phyloP scores from a whole-genome alignment of 352 stramenopile genomes.

The Globisporangium abappressorium region DNA sequence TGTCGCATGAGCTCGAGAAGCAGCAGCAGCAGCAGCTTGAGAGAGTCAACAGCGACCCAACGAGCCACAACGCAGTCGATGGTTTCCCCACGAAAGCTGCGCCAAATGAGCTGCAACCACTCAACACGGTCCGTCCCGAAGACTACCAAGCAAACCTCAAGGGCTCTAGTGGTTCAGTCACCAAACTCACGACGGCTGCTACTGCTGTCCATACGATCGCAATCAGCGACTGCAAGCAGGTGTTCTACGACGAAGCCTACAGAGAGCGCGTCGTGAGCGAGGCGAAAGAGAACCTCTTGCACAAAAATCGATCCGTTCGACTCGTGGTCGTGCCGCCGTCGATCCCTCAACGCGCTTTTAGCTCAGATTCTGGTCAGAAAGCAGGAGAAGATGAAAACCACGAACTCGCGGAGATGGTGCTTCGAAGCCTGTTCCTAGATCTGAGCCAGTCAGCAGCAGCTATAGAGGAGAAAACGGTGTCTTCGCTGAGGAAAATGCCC shows the following conservation, averaged over 20 bases:
- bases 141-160: no score
- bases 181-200: not conserved
- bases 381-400: not conserved
- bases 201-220: constrained; percentile 26
- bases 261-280: constrained; percentile 40
- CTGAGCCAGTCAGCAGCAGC: constrained; percentile 28
- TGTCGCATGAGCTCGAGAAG: constrained; percentile 18
- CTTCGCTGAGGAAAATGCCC: not conserved
- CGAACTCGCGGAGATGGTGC: constrained; percentile 30
- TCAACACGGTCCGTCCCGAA: no score
- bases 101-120: not conserved
- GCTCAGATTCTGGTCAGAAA: no score
- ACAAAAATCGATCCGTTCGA: constrained; percentile 20
- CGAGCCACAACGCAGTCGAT: no score
- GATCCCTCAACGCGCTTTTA: not conserved
- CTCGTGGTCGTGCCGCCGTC: constrained; percentile 30
- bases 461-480: not conserved
- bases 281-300: constrained; percentile 21
- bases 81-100: not conserved
- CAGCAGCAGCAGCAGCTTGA: constrained; percentile 3
- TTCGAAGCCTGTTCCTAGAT: constrained; percentile 49
- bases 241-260: constrained; percentile 54
- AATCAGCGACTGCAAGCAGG: constrained; percentile 30
- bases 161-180: not conserved
- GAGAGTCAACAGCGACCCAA: no score